Percentiles rank a stretch among this genome's conserved stretches.
Conservation (phyloP, 768 basidiomycete species). For the Collybia mongolica region DNA sequence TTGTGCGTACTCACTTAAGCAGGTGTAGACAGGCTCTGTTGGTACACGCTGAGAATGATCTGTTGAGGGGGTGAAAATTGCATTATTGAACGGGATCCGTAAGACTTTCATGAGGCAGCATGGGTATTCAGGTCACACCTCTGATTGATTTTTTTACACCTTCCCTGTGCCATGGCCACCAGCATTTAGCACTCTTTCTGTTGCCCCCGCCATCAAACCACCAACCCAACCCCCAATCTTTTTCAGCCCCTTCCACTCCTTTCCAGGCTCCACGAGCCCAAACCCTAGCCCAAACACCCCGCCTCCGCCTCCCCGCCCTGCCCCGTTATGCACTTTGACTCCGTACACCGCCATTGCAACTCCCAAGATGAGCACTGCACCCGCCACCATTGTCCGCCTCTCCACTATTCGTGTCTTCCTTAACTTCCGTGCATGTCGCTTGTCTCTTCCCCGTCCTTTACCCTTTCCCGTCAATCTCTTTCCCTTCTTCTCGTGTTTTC, state of each 20-base stretch:
- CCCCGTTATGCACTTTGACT: conserved; percentile 19
- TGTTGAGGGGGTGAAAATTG: no score
- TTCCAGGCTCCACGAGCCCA: conserved; percentile 20
- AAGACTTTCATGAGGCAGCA: no score
- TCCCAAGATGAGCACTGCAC: conserved; percentile 68
- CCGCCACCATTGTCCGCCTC: conserved; percentile 51
- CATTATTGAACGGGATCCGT: no score
- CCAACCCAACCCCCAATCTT: conserved; percentile 28
- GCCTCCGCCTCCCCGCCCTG: conserved; percentile 15
- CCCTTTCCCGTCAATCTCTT: conserved; percentile 10
- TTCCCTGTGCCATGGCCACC: no score
- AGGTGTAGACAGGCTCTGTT: no score
- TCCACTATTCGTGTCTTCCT: conserved; percentile 25
- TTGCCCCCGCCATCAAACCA: conserved; percentile 19
- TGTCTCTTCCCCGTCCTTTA: conserved; percentile 16
- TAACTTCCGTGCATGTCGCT: conserved; percentile 12
- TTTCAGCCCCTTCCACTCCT: conserved; percentile 19
- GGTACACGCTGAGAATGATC: no score
- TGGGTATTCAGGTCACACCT: no score
- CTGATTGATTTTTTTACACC: no score
- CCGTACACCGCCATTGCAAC: conserved; percentile 67
- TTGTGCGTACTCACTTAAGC: no score
- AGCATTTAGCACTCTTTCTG: conserved; percentile 16
- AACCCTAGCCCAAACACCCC: conserved; percentile 12
- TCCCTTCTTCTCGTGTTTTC: conserved; percentile 13